Base-by-base conservation (phyloP, 2,329 filamentous ascomycete genomes). In the Apiospora kogelbergensis region DNA sequence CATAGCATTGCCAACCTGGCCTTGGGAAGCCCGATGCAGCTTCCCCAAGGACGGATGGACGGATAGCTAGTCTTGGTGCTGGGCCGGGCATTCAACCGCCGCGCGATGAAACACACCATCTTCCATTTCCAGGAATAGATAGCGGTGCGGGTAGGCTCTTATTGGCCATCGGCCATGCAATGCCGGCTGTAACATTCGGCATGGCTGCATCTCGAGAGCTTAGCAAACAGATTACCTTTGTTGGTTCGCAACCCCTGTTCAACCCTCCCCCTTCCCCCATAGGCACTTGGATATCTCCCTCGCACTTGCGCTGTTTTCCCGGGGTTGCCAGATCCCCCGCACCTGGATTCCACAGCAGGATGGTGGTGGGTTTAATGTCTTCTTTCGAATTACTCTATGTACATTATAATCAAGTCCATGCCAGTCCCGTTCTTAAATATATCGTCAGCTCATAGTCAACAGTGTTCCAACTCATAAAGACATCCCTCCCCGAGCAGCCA, bases 181-280 rank as follows among this genome's bases (percentile, higher is more conserved):
- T 9, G 20, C 53, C 53, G 53, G 22, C 22, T 26, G 22, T 26
- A 53, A 13, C 22, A 53, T 30, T 13, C 13, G 22, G 53, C 30
- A 24, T 57, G 48, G 48, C 48, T 57, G 48, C 48, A 57, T 20
- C 26, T 26, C 24, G 26, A 33, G 26, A 57, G 48, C 10, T 33
- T 57, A 57, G 48, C 48, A 57, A 30, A 9, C 53, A 33, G 53
- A 60, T 60, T 60, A 30, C 53, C 53, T 60, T 60, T 60, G 26
- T 60, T 60, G 53, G 53, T n/a, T 30, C n/a, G 10, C 7, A 20
- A 60, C 53, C 53, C 48, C 26, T 60, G 30, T 37, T 60, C 26
- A 20, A 57, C 15, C 26, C 48, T 6, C 48, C 48, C n/a, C n/a
- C n/a, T n/a, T n/a, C n/a, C n/a, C n/a, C n/a, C n/a, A n/a, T 40